These are phyloP conservation scores for Tulasnella sp. DNA, from an alignment of 768 basidiomycete genomes.

Conservation along the genomic window DNA sequence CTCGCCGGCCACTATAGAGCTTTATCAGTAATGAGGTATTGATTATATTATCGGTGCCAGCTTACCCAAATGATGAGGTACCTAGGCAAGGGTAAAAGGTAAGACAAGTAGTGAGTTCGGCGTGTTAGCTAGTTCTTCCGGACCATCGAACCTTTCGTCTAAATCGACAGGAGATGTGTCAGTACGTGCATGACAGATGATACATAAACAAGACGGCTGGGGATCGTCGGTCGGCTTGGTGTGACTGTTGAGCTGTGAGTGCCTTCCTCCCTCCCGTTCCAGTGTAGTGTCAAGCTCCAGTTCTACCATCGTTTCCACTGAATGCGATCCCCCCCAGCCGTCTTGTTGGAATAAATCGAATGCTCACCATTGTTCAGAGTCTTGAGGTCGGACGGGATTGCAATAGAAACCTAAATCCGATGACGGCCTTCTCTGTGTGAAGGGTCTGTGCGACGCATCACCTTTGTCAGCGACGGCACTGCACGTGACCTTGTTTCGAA, in stretches of 20 bases:
- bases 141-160: conserved; percentile 81
- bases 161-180: conserved; percentile 39
- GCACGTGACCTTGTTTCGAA: conserved; percentile 26
- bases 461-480: not conserved
- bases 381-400: conserved; percentile 20
- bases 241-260: not conserved
- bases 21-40: conserved; percentile 3
- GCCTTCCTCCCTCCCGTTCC: not conserved
- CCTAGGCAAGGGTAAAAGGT: conserved; percentile 52
- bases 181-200: conserved; percentile 34
- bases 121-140: conserved; percentile 30
- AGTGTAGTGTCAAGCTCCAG: not conserved
- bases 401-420: conserved; percentile 16
- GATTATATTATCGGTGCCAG: conserved; percentile 40
- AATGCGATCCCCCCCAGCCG: not conserved
- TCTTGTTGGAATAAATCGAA: not conserved
- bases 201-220: not conserved
- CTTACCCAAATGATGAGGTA: conserved; percentile 95
- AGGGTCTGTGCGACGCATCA: conserved; percentile 1
- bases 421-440: conserved; percentile 14
- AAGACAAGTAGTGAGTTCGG: conserved; percentile 43
- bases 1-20: conserved; percentile 84
- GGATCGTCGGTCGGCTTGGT: not conserved
- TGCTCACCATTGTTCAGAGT: conserved; percentile 23
- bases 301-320: not conserved